phyloP scores from a whole-genome alignment of 2,329 filamentous ascomycete species.

The Aphanocladium album region DNA sequence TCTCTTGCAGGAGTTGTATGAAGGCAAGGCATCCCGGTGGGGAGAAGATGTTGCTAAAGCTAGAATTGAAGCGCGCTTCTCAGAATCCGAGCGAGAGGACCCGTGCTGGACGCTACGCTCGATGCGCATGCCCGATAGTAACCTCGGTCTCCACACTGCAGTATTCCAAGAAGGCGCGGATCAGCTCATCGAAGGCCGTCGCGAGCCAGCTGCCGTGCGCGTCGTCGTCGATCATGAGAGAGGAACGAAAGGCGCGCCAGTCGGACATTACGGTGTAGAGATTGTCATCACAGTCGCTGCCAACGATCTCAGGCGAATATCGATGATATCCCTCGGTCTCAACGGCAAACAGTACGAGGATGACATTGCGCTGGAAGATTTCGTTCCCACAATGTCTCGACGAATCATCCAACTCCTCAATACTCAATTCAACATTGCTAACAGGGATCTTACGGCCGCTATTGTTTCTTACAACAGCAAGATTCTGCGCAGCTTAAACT shows the following conservation, averaged over 20 bases:
- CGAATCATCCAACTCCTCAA: slow-evolving; percentile 69
- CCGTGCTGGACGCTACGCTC: slow-evolving; percentile 75
- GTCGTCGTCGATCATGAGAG: slow-evolving; percentile 68
- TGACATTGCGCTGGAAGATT: slow-evolving; percentile 65
- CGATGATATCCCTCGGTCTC: slow-evolving; percentile 54
- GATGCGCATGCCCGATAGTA: slow-evolving; percentile 56
- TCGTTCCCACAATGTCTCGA: slow-evolving; percentile 69
- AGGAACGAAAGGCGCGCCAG: slow-evolving; percentile 60
- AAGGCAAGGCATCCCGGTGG: slow-evolving; percentile 70
- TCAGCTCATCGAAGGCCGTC: slow-evolving; percentile 57
- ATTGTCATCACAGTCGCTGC: slow-evolving; percentile 60
- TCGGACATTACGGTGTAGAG: slow-evolving; percentile 66
- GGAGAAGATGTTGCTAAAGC: slow-evolving; percentile 85
- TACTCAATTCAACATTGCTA: slow-evolving; percentile 63
- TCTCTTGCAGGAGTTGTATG: slow-evolving; percentile 67
- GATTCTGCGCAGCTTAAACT: slow-evolving; percentile 63
- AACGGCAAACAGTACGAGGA: slow-evolving; percentile 70
- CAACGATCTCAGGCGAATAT: slow-evolving; percentile 46
- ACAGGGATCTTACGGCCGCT: slow-evolving; percentile 58
- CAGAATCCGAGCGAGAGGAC: slow-evolving; percentile 77
- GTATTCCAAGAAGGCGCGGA: slow-evolving; percentile 67
- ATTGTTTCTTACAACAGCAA: slow-evolving; percentile 75
- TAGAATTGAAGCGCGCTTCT: slow-evolving; percentile 76
- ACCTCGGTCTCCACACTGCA: slow-evolving; percentile 57
- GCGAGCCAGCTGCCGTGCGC: slow-evolving; percentile 63